Base-by-base conservation (phyloP, 2,329 filamentous ascomycete species). In the Fusarium palustre region DNA sequence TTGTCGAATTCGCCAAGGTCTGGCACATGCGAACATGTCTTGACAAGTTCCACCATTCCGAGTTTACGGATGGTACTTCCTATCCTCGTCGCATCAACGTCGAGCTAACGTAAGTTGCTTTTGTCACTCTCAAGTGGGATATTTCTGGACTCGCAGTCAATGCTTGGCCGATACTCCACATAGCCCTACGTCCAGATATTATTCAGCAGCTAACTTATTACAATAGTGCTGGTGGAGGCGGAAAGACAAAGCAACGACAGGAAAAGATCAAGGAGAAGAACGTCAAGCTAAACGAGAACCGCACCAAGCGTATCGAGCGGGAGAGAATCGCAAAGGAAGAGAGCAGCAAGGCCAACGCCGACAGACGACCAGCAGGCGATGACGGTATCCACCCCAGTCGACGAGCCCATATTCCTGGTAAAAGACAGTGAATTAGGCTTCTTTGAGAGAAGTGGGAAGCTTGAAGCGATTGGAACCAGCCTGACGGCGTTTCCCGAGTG, bases 11-110 rank as follows among this genome's bases (percentile, higher is more conserved):
- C 77, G 89, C 89, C 69, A 87, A 89, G 71, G 97, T 90, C 81
- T 92, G 94, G 80, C 89, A 91, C 77, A 97, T 97, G 93, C 92
- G 97, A 84, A 96, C 93, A 33, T 97, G 93, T 76, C 85, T 98
- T 64, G 92, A 94, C 80, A 89, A 93, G 69, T 95, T 95, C 81
- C 94, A 98, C 81, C 94, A 97, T 81, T 91, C 89, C 63, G 86
- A 86, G 68, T 97, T 97, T 77, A 80, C 84, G 77, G 84, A 90
- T 79, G 82, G 84, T 68, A 66, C 80, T 18, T 83, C 81, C 42
- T 78, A 82, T 18, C 82, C 89, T 53, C 85, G 95, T 73, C 92
- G 90, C 80, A 97, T 98, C 75, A 97, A 97, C 77, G 92, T 97
- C 28, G 95, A 97, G 81, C 81, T 98, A 71, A 97, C 94, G 87